Evolutionary conservation across 2,329 filamentous ascomycete species (phyloP), one percentile per base, ranked within the genome.

Genomic region (Dryadomyces quercivorus): DNA sequence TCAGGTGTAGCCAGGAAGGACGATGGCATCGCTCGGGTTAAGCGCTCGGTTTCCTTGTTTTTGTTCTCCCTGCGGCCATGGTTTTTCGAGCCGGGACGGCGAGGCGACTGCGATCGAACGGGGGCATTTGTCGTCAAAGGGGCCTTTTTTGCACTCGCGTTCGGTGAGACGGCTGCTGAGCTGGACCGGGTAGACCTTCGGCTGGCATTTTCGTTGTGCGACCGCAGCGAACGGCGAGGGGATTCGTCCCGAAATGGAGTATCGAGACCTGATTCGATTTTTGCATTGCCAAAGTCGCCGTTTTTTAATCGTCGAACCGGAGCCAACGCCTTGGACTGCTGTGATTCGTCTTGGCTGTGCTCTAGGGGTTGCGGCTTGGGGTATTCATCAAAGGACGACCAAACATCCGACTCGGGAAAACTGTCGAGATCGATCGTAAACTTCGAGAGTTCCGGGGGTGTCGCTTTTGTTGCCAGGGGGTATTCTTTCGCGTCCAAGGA

Each of bases 401-500:
- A 61, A 4, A 26, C 26, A 15, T 67, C 62, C 21, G 81, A 73
- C 53, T 85, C 80, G 3, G 36, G 18, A 47, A 81, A 79, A 50
- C 80, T 79, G 40, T 86, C 72, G 52, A 78, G 60, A 38, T 85
- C 81, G 62, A 95, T 91, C 44, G 80, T 83, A 65, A 97, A 86
- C 55, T 82, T 83, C 59, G 82, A 81, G 57, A 98, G 73, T 52
- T 86, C 84, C 16, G 82, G 79, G 2, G 93, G 93, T 1, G 91
- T 95, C 1, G 88, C 85, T 51, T 87, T 84, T 58, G 80, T 78
- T 42, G 92, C 92, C 34, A 98, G 75, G 43, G 93, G 93, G 67
- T 95, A 98, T 62, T 93, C 82, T 67, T 94, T 95, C 15, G 85
- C 77, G 68, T 97, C 90, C 56, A 95, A 80, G 53, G 84, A 78